Conservation (phyloP, 306 rosid genomes). For the Gleditsia sinensis region DNA sequence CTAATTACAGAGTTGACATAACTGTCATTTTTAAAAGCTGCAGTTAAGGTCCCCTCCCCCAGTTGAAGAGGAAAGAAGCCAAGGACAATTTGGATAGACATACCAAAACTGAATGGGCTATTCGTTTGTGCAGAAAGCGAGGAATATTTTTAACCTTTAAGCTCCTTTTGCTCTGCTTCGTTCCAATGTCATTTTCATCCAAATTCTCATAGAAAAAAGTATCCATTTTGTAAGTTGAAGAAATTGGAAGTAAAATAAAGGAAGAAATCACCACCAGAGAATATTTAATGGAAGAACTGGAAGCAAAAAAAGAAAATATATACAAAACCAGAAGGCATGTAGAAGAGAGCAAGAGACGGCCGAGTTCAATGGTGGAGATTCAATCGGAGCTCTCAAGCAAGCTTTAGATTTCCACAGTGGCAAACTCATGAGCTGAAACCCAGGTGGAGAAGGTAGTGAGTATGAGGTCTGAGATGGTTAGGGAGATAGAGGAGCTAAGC, state of each 20-base stretch:
- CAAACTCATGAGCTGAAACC: slow-evolving; percentile 43
- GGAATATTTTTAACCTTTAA: slow-evolving; percentile 31
- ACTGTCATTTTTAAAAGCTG: too few species aligned
- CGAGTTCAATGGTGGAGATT: slow-evolving; percentile 46
- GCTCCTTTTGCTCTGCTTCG: neutral
- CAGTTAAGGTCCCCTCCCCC: too few species aligned
- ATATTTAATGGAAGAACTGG: slow-evolving; percentile 44
- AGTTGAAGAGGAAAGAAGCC: slow-evolving; percentile 54
- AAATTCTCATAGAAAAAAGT: neutral
- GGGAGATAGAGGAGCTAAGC: slow-evolving; percentile 58
- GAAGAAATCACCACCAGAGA: slow-evolving; percentile 44
- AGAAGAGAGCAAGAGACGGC: slow-evolving; percentile 56
- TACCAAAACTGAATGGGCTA: slow-evolving; percentile 68
- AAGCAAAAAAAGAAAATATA: slow-evolving; percentile 42
- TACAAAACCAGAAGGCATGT: slow-evolving; percentile 42
- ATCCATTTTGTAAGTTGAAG: slow-evolving; percentile 49
- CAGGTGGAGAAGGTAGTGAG: slow-evolving; percentile 47
- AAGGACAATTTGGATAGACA: slow-evolving; percentile 48
- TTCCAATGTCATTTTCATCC: neutral
- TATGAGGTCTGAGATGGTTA: slow-evolving; percentile 48
- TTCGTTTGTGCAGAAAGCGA: slow-evolving; percentile 56
- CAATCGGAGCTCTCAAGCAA: slow-evolving; percentile 58
- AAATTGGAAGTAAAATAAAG: slow-evolving; percentile 46
- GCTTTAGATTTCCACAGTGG: slow-evolving; percentile 43
- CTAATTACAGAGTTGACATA: too few species aligned